Base-by-base conservation (phyloP, 1,139 yeast genomes). In the Arxiozyma slooffiae region DNA sequence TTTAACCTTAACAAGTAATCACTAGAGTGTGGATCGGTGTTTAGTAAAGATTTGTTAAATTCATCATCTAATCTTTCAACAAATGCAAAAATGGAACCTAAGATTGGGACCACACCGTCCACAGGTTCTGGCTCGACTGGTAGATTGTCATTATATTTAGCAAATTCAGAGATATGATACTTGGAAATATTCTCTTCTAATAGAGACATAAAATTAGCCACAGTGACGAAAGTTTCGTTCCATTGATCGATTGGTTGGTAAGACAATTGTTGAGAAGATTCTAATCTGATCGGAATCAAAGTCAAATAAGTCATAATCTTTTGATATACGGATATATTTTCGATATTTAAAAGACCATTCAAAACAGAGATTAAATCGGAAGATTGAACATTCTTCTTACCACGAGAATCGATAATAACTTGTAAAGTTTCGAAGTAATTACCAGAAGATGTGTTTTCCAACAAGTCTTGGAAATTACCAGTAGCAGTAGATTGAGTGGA, bases 1-100 rank as follows among this genome's bases (percentile, higher is more conserved):
- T 85, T 84, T 67, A 94, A 78, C 67, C 97, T 80, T 60, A 85
- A 89, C 59, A 92, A 80, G 69, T 92, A 94, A 69, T 94, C 98
- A 54, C 87, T 82, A 34, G 97, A 86, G 68, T 92, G 97, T 48
- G 97, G 96, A 67, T 92, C 97, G 61, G 88, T 82, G 60, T 81
- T 80, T 68, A 90, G 90, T 61, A 92, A 77, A 48, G 95, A 88
- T 60, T 85, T 81, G 56, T 86, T 85, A 62, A 90, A 84, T 72
- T 94, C 99, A 64, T 92, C 97, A 67, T 90, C 97, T 59, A 94
- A 78, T 70, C 97, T 82, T 72, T 92, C 98, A 56, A 90, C 85
- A 55, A 85, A 79, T 17, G 97, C 82, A 48, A 87, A 80, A 50
- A 92, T 74, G 40, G 96, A 86, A 45, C 98, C 98, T 57, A 84